Base-by-base conservation (phyloP, 2,329 filamentous ascomycete species). In the Tympanopsis confertula region DNA sequence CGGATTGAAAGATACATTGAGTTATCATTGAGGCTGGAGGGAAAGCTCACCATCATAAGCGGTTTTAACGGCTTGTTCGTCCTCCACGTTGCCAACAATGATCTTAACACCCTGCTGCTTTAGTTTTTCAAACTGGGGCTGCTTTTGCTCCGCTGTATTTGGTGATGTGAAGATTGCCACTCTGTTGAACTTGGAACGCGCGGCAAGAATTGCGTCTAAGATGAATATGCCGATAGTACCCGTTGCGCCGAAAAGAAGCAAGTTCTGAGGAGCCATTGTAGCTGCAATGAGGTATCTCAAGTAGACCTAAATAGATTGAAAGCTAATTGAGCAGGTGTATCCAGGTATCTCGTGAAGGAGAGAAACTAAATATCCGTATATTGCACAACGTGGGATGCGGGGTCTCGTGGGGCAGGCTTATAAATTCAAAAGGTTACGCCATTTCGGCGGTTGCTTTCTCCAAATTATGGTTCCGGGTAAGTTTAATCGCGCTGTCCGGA, bases 61-160 rank as follows among this genome's bases (percentile, higher is more conserved):
- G n/a, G 62, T 60, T 14, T 58, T 53, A 2, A 82, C 59, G 38
- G 75, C 70, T 10, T 58, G 50, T 18, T 68, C 62, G 18, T 64
- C 68, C 2, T 58, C 59, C 4, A 78, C 47, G 47, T 78, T 63
- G 17, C 76, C 77, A 1, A 69, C 59, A 15, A 78, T 58, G 4
- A 82, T 59, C 7, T 70, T 60, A 5, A 75, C 63, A 2, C 68
- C 68, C 10, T 28, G 24, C 10, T 28, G 10, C n/a, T 28, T 28
- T 10, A 28, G 24, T n/a, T n/a, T 10, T 28, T 28, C 10, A n/a
- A 28, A 10, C 24, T 28, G 24, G 10, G 10, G 10, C 24, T 28
- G 24, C 24, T 28, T 28, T 28, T 10, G 10, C 10, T 28, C n/a
- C 10, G n/a, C n/a, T 28, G 24, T 28, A n/a, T 28, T 28, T n/a